Evolutionary conservation across 1,284 basidiomycete genomes (phyloP), one percentile per base, ranked within the genome.

Genomic region (Ceratobasidium sp.): DNA sequence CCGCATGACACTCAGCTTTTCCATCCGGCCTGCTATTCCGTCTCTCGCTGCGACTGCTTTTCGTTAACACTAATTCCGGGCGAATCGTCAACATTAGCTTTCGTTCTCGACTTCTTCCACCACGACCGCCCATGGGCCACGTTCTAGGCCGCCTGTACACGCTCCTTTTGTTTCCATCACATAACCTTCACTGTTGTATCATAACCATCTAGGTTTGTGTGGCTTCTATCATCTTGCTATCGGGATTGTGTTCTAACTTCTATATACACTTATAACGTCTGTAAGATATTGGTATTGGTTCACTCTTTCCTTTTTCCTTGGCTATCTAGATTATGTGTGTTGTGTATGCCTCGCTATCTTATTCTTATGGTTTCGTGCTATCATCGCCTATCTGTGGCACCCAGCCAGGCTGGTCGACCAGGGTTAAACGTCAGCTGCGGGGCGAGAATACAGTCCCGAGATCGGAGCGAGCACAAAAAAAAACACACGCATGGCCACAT

Each of bases 81-180:
- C 69, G 69, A 72, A 72, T 62, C 69, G 69, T 72, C 58, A 71
- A 71, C 68, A 72, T 72, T 72, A 62, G 69, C 69, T 72, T 71
- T 72, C 69, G 69, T 72, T 72, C 69, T 62, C 69, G 58, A 62
- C 69, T 41, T 58, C 24, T 61, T 31, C 31, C 58, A 46, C 51
- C 53, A 71, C 69, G 69, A 72, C 69, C 69, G 69, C 69, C 69
- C 69, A 61, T 61, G 56, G 43, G 68, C 51, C 43, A 13, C 22
- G 9, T 48, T 46, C 27, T 31, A 27, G 61, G 61, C 61, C 46
- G 43, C 19, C 51, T 61, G 56, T 62, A 61, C 46, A 72, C 69
- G 58, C 69, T 72, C 69, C 31, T 72, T 59, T 72, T 72, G 43
- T 61, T 72, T 56, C 66, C 24, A 43, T 37, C 61, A 71, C 68